These are phyloP conservation scores for Cladosporium sp. DNA, from an alignment of 2,329 filamentous ascomycete genomes.

Conservation along the genomic window DNA sequence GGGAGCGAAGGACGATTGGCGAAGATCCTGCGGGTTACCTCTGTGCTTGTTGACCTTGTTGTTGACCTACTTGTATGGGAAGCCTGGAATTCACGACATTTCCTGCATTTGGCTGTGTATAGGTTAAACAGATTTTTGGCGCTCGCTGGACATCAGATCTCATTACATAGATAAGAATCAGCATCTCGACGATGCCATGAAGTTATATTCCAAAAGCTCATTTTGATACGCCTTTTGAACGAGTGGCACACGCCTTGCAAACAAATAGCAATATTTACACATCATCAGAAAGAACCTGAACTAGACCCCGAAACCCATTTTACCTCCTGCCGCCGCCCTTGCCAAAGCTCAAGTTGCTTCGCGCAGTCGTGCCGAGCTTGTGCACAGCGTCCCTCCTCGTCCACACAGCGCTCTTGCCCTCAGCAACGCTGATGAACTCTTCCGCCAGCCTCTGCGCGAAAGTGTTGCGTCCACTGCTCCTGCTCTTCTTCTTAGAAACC, in stretches of 20 bases:
- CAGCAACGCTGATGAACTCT: constrained; percentile 83
- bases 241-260: background rate
- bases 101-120: too few species aligned
- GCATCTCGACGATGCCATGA: too few species aligned
- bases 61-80: too few species aligned
- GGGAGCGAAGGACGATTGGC: too few species aligned
- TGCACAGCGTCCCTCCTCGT: constrained; percentile 76
- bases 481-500: constrained; percentile 75
- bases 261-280: background rate
- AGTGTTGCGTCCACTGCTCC: constrained; percentile 69
- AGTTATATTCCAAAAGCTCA: background rate
- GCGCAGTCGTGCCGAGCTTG: constrained; percentile 74
- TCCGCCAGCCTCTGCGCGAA: constrained; percentile 79
- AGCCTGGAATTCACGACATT: too few species aligned
- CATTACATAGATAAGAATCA: too few species aligned
- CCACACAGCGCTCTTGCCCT: constrained; percentile 84
- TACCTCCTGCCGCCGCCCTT: constrained; percentile 13
- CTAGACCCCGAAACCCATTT: background rate
- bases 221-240: background rate
- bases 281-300: constrained; percentile 1
- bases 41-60: too few species aligned
- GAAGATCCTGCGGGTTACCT: too few species aligned
- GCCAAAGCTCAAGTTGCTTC: constrained; percentile 65
- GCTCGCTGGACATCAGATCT: too few species aligned
- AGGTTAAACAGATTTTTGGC: too few species aligned